Evolutionary conservation across 2,329 filamentous ascomycete species (phyloP).

Genomic region (Xenoacremonium recifei): DNA sequence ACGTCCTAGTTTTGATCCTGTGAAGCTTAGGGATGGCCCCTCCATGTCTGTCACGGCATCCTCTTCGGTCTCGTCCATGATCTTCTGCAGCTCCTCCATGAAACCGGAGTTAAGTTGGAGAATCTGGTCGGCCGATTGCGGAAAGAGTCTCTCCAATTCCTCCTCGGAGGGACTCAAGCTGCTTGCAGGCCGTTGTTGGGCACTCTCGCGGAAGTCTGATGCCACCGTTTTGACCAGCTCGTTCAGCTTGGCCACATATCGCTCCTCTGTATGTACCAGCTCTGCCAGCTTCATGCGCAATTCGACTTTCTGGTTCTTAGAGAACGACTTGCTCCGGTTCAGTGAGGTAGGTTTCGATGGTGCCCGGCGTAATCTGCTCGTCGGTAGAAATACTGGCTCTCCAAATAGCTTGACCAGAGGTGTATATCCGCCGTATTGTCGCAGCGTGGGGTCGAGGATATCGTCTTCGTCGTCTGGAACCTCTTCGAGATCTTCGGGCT

Average conservation of each 20-base stretch:
- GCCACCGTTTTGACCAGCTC: conserved; percentile 81
- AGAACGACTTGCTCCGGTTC: conserved; percentile 75
- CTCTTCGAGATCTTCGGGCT: conserved; percentile 58
- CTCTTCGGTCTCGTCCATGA: conserved; percentile 82
- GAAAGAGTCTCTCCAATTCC: conserved; percentile 76
- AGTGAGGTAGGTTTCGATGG: conserved; percentile 83
- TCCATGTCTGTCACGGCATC: conserved; percentile 77
- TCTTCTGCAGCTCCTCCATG: conserved; percentile 68
- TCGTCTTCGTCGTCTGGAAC: conserved; percentile 64
- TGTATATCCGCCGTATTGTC: conserved; percentile 76
- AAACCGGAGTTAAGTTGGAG: conserved; percentile 80
- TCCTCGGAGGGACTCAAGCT: conserved; percentile 71
- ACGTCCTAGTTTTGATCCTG: conserved; percentile 44
- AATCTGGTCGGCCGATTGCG: conserved; percentile 76
- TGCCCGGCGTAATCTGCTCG: conserved; percentile 77
- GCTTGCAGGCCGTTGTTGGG: conserved; percentile 53
- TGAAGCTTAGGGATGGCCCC: conserved; percentile 41
- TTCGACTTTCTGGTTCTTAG: conserved; percentile 77
- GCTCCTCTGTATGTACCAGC: conserved; percentile 87
- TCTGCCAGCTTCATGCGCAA: conserved; percentile 87
- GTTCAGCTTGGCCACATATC: conserved; percentile 85
- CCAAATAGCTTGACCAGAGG: conserved; percentile 77
- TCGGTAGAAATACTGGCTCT: conserved; percentile 82
- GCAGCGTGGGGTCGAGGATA: conserved; percentile 60
- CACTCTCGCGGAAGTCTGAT: conserved; percentile 72